These are phyloP conservation scores for Ilex asprella DNA, from an alignment of 257 asterid species.

Conservation along the genomic window DNA sequence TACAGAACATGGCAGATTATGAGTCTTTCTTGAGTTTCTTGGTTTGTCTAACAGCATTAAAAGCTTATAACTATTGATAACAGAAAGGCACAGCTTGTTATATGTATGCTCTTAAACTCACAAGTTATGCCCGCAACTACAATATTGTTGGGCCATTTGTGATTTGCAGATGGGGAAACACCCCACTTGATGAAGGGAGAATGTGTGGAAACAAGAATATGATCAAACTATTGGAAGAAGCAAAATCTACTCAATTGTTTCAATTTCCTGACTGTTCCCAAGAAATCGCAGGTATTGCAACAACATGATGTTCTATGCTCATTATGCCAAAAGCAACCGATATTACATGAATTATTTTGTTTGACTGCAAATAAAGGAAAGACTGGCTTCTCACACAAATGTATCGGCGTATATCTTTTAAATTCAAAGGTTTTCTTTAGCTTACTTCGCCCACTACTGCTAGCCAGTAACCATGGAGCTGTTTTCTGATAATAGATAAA, in stretches of 20 bases:
- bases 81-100: too few species aligned
- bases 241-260: slow-evolving; percentile 43
- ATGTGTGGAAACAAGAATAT: slow-evolving; percentile 64
- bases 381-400: neutral
- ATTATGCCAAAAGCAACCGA: neutral
- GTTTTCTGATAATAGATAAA: slow-evolving; percentile 34
- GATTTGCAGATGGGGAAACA: slow-evolving; percentile 70
- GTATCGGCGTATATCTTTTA: neutral
- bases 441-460: neutral
- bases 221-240: slow-evolving; percentile 62
- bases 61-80: too few species aligned
- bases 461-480: neutral
- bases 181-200: slow-evolving; percentile 75
- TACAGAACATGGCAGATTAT: too few species aligned
- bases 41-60: too few species aligned
- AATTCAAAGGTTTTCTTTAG: neutral
- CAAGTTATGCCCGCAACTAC: slow-evolving; percentile 9
- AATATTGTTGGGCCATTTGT: slow-evolving; percentile 9
- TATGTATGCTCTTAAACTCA: neutral
- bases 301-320: neutral
- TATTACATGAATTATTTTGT: neutral
- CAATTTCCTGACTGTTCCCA: slow-evolving; percentile 32
- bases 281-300: slow-evolving; percentile 42
- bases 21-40: too few species aligned
- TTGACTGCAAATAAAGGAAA: neutral